phyloP scores from a whole-genome alignment of 169 alveolate genomes.

The Amoebophrya sp. region DNA sequence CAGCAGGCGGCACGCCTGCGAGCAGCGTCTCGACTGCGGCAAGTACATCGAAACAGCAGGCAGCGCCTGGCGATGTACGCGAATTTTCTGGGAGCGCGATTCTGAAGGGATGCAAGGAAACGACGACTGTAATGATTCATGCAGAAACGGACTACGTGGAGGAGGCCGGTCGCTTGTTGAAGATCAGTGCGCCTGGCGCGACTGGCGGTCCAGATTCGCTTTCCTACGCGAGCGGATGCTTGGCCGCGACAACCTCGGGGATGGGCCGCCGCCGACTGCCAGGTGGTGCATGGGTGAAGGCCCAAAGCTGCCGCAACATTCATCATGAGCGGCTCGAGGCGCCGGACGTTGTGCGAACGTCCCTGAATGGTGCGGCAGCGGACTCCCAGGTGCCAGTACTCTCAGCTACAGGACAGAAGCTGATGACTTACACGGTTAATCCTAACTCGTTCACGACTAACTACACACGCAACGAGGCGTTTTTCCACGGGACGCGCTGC shows the following conservation, averaged over 20 bases:
- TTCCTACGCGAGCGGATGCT: neutral
- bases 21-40: too few relatives aligned
- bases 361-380: too few relatives aligned
- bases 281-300: neutral
- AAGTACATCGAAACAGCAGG: too few relatives aligned
- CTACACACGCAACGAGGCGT: neutral
- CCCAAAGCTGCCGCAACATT: neutral
- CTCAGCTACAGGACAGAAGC: too few relatives aligned
- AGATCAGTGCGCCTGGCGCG: neutral
- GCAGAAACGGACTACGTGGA: neutral
- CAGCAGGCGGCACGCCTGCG: neutral
- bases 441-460: too few relatives aligned
- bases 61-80: too few relatives aligned
- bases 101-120: neutral
- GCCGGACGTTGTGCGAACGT: constrained; percentile 13
- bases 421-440: too few relatives aligned
- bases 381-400: too few relatives aligned
- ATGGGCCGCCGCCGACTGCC: neutral
- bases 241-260: neutral
- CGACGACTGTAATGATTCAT: neutral
- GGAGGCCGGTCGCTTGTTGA: neutral
- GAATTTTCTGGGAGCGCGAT: neutral
- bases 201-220: neutral
- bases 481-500: neutral
- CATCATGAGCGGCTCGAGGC: neutral